These are phyloP conservation scores for Populus tomentosa DNA, from an alignment of 441 rosid genomes.

Conservation along the genomic window DNA sequence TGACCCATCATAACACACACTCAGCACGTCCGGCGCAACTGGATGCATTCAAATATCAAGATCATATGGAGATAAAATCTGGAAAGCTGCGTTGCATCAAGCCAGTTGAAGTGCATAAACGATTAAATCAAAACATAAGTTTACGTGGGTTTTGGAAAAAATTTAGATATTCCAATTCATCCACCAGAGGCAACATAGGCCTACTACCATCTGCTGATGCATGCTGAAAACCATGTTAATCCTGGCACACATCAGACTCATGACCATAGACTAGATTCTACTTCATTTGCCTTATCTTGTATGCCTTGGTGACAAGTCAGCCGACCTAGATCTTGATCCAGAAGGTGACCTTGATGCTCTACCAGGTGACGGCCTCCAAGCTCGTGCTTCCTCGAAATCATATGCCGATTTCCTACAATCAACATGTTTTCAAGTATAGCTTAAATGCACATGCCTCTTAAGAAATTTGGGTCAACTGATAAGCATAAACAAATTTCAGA, in stretches of 20 bases:
- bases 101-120: background rate
- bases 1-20: background rate
- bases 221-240: background rate
- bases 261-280: background rate
- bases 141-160: too few relatives aligned
- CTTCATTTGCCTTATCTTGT: constrained; percentile 10
- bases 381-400: constrained; percentile 45
- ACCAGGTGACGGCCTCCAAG: constrained; percentile 43
- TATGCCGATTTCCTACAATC: constrained; percentile 45
- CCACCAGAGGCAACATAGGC: background rate
- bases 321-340: constrained; percentile 79
- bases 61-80: background rate
- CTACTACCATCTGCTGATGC: background rate
- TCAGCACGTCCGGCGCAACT: background rate
- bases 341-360: constrained; percentile 70
- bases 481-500: background rate
- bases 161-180: background rate
- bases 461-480: background rate
- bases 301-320: constrained; percentile 50
- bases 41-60: background rate
- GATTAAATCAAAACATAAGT: background rate
- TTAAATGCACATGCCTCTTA: background rate
- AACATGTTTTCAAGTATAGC: background rate
- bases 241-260: background rate
- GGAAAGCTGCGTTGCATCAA: background rate